Percentiles rank a stretch among this genome's conserved stretches.
phyloP scores from a whole-genome alignment of 352 stramenopile species.

The Pythium dissimile region DNA sequence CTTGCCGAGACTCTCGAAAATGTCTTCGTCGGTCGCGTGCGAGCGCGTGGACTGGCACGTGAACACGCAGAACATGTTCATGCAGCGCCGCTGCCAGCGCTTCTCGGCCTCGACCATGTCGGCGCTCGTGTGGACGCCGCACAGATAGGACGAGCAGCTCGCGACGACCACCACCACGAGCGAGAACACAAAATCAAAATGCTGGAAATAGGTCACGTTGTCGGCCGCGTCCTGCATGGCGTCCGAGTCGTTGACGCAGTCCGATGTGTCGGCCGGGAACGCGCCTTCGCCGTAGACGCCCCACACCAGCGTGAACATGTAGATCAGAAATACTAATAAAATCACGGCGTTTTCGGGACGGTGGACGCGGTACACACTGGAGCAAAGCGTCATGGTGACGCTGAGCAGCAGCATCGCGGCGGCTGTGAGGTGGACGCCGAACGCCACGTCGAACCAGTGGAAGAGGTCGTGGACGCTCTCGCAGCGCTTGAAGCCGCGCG shows the following conservation, averaged over 20 bases:
- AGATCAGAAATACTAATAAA: slow-evolving; percentile 54
- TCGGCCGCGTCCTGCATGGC: slow-evolving; percentile 53
- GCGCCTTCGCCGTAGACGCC: slow-evolving; percentile 51
- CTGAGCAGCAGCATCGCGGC: slow-evolving; percentile 35
- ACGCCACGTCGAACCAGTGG: slow-evolving; percentile 46
- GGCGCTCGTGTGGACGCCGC: slow-evolving; percentile 55
- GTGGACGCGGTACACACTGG: slow-evolving; percentile 49
- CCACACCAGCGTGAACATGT: slow-evolving; percentile 51
- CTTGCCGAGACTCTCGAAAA: slow-evolving; percentile 62
- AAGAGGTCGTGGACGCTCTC: slow-evolving; percentile 48
- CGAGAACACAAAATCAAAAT: slow-evolving; percentile 69
- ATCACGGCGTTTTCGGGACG: slow-evolving; percentile 55
- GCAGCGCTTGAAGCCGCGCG: slow-evolving; percentile 36
- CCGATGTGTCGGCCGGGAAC: slow-evolving; percentile 47
- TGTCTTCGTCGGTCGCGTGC: slow-evolving; percentile 46
- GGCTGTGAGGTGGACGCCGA: slow-evolving; percentile 46
- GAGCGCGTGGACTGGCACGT: slow-evolving; percentile 42
- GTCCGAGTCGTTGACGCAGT: slow-evolving; percentile 48
- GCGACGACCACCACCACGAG: slow-evolving; percentile 33
- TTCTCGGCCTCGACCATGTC: slow-evolving; percentile 51
- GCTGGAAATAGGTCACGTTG: slow-evolving; percentile 57
- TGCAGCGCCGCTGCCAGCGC: slow-evolving; percentile 63
- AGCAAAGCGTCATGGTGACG: slow-evolving; percentile 46
- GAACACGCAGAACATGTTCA: slow-evolving; percentile 55
- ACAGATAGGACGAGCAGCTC: slow-evolving; percentile 60